Evolutionary conservation across 441 rosid genomes (phyloP), one percentile per base, ranked within the genome.

Genomic region (Populus hybrid): DNA sequence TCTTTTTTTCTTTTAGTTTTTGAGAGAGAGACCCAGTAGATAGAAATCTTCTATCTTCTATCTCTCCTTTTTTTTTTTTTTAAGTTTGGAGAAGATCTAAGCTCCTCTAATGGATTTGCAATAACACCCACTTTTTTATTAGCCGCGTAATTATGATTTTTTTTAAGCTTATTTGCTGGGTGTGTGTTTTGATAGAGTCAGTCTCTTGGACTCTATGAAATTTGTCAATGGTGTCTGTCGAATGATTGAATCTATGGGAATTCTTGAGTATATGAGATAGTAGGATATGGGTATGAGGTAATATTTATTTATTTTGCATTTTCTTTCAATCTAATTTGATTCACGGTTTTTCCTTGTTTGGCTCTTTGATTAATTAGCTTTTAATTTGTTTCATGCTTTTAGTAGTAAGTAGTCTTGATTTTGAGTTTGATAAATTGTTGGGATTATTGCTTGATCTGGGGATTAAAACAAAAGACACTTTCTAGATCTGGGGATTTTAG

Each of bases 201-300:
- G 33, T 31, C 33, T 31, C 6, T 31, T 31, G 33, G 33, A 31
- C 33, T 31, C 33, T 31, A 4, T 31, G 0, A 0, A 31, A 3
- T 31, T 75, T 79, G 68, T 67, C 66, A 70, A 77, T 75, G 74
- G 82, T 82, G 80, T 74, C 75, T 79, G 73, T 67, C 75, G 61
- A 81, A 75, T 84, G 78, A 31, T 31, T 31, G 33, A 31, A n/a
- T 29, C 33, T 31, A 31, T 31, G 33, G 33, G 76, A 84, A 82
- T 82, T 85, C 83, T 84, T 73, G 75, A 74, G 77, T 65, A 45
- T 76, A 76, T 76, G 78, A 74, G 81, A 83, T 80, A 74, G 74
- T 82, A 83, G 83, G 88, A 86, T 87, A 86, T 85, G 87, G 85
- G 86, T 82, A 83, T 89, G 84, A 87, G 91, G 90, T 87, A 86